Percentiles rank a stretch among this genome's conserved stretches.
These are phyloP conservation scores for Aspergillus latus DNA, from an alignment of 2,329 filamentous ascomycete genomes.

Conservation along the genomic window DNA sequence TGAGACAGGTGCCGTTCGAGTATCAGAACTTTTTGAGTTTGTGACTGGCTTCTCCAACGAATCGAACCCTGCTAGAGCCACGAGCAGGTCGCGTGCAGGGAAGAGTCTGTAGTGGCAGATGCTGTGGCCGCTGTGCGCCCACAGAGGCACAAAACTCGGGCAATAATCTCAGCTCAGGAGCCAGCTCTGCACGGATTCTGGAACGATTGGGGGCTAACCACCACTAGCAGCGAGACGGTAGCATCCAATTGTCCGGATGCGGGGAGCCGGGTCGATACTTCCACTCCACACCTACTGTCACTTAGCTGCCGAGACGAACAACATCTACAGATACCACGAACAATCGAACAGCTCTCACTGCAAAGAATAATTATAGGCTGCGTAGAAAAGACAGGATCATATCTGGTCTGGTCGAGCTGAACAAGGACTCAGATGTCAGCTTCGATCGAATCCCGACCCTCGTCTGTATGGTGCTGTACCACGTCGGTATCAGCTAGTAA, in stretches of 20 bases:
- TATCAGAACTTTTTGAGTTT: background rate
- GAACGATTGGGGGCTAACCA: background rate
- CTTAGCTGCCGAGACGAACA: no score
- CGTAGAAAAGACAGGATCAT: no score
- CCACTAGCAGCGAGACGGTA: conserved; percentile 20
- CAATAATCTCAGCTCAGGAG: background rate
- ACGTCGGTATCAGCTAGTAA: background rate
- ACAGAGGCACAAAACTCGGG: background rate
- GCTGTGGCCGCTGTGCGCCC: background rate
- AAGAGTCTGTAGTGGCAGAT: background rate
- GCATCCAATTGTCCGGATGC: conserved; percentile 23
- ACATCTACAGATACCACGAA: no score
- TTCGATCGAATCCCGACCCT: no score
- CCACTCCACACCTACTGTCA: background rate
- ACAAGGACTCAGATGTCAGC: no score
- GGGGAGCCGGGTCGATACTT: conserved; percentile 14
- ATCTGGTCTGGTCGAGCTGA: no score
- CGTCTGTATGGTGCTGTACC: background rate
- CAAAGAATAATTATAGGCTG: no score
- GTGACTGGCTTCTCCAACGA: background rate
- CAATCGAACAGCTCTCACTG: no score
- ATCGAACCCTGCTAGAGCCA: background rate
- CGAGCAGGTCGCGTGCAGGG: conserved; percentile 9
- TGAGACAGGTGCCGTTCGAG: background rate
- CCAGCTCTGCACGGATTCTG: background rate